phyloP scores from a whole-genome alignment of 1,139 yeast genomes.

The Taphrina betulina region DNA sequence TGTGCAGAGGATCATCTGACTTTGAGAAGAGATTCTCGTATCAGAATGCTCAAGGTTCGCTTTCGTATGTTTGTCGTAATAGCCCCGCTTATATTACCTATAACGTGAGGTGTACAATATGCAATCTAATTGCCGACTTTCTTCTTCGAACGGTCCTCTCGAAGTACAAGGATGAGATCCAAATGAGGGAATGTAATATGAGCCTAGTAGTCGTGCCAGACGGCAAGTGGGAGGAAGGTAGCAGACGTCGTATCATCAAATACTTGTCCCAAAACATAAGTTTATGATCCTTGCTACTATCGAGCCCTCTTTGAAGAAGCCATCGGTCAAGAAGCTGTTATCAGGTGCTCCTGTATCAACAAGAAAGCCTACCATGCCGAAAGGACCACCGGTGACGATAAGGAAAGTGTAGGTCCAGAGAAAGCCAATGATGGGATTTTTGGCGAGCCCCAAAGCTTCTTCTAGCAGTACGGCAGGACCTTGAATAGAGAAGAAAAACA shows the following conservation, averaged over 20 bases:
- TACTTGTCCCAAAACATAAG: neutral
- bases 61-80: no score
- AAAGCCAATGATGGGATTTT: slow-evolving; percentile 1
- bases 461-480: slow-evolving; percentile 8
- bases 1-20: no score
- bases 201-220: no score
- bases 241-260: neutral
- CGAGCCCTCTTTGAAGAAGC: slow-evolving; percentile 16
- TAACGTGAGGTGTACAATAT: no score
- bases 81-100: no score
- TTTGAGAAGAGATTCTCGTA: no score
- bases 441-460: neutral
- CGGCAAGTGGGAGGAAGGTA: no score
- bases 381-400: slow-evolving; percentile 4
- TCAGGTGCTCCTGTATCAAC: slow-evolving; percentile 4
- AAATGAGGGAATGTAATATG: no score
- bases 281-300: slow-evolving; percentile 2
- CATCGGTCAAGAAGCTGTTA: slow-evolving; percentile 6
- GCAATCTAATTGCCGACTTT: no score
- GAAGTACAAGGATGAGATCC: no score
- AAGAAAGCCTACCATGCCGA: slow-evolving; percentile 17
- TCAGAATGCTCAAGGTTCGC: no score
- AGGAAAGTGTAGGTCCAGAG: slow-evolving; percentile 16
- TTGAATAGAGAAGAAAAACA: slow-evolving; percentile 2
- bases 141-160: no score